Conservation (phyloP, 495 filamentous ascomycete species). For the Talaromyces stipitatus region DNA sequence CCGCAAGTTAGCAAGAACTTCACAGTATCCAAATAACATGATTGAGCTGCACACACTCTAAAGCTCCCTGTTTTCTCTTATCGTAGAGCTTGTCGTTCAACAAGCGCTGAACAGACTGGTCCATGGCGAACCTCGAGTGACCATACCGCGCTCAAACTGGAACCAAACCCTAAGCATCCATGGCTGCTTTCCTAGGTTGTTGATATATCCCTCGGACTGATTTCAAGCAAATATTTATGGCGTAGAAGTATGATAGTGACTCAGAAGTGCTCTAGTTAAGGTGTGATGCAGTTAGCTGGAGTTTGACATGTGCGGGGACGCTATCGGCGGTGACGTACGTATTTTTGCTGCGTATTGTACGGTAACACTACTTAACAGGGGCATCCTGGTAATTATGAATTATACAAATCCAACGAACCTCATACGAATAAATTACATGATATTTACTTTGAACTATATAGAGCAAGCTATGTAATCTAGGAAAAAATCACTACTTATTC, state of each 20-base stretch:
- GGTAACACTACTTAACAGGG: neutral
- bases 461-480: neutral
- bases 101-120: conserved; percentile 76
- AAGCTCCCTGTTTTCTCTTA: conserved; percentile 88
- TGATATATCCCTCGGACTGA: neutral
- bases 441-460: neutral
- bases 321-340: conserved; percentile 3
- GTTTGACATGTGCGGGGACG: conserved; percentile 3
- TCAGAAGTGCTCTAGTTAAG: neutral
- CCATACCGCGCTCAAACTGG: neutral
- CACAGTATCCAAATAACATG: neutral
- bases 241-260: neutral
- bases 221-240: neutral
- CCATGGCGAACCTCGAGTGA: conserved; percentile 49
- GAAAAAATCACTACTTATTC: neutral
- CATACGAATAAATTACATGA: neutral
- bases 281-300: neutral
- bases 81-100: conserved; percentile 99
- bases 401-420: neutral
- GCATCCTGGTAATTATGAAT: neutral
- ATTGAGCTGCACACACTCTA: conserved; percentile 64
- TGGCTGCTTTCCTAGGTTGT: neutral
- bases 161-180: neutral
- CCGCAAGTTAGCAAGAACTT: conserved; percentile 4
- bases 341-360: neutral